Evolutionary conservation across 768 basidiomycete genomes (phyloP).

Genomic region (Leccinum olivaceopallidum): DNA sequence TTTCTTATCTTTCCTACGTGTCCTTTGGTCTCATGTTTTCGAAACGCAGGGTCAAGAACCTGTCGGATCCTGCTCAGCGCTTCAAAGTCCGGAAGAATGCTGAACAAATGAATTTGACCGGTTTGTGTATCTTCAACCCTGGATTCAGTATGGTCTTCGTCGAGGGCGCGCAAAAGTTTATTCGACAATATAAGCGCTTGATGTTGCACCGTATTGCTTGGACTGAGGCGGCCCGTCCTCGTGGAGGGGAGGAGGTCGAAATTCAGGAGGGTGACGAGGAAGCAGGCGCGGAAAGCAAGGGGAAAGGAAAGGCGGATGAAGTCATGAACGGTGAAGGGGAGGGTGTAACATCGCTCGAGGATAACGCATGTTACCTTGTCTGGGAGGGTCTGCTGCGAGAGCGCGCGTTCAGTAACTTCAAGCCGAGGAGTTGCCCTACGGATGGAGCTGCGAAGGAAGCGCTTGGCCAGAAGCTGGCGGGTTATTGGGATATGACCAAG

Average conservation of each 20-base stretch:
- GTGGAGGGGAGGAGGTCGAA: constrained; percentile 72
- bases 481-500: constrained; percentile 96
- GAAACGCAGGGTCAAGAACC: constrained; percentile 69
- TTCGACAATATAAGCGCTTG: constrained; percentile 84
- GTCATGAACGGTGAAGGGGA: constrained; percentile 16
- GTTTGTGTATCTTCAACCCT: constrained; percentile 89
- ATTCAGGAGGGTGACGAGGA: constrained; percentile 53
- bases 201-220: constrained; percentile 89
- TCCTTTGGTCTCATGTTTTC: background rate
- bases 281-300: constrained; percentile 33
- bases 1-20: background rate
- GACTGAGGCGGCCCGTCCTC: constrained; percentile 87
- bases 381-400: constrained; percentile 94
- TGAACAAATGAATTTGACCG: constrained; percentile 84
- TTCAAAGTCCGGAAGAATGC: constrained; percentile 98
- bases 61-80: constrained; percentile 90
- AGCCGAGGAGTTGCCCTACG: constrained; percentile 78
- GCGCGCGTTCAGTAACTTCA: constrained; percentile 76
- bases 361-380: constrained; percentile 86
- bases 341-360: constrained; percentile 54
- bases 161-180: constrained; percentile 84
- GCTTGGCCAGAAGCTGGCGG: constrained; percentile 80
- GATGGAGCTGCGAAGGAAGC: constrained; percentile 85
- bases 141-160: constrained; percentile 90
- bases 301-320: constrained; percentile 37